phyloP scores from a whole-genome alignment of 2,329 filamentous ascomycete genomes.

The Rhexocercosporidium sp. region DNA sequence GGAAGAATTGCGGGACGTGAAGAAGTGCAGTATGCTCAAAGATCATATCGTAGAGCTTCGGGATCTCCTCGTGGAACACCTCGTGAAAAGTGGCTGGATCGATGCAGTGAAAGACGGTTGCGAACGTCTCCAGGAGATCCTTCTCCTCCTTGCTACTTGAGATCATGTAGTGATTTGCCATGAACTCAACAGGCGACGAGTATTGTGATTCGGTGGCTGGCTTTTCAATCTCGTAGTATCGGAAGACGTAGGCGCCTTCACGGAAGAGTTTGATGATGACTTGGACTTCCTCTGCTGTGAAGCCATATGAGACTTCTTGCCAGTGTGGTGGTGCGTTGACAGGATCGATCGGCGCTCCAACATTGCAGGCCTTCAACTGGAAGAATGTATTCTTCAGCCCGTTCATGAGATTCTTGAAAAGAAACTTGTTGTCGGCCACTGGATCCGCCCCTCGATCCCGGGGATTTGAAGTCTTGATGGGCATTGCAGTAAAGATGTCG shows the following conservation, averaged over 20 bases:
- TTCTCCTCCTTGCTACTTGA: constrained; percentile 96
- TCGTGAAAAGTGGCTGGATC: constrained; percentile 98
- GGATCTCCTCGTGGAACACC: constrained; percentile 97
- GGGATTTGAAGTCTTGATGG: constrained; percentile 93
- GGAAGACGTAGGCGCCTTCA: constrained; percentile 93
- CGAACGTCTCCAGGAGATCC: constrained; percentile 94
- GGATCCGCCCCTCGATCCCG: constrained; percentile 88
- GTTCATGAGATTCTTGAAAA: constrained; percentile 96
- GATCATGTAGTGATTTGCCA: constrained; percentile 93
- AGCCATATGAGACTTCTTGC: constrained; percentile 94
- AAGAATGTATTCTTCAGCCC: constrained; percentile 97
- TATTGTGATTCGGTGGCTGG: constrained; percentile 73
- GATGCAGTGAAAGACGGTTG: constrained; percentile 97
- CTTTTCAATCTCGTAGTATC: constrained; percentile 94
- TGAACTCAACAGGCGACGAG: constrained; percentile 85
- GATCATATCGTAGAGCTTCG: constrained; percentile 95
- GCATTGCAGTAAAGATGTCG: constrained; percentile 94
- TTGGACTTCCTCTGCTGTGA: constrained; percentile 94
- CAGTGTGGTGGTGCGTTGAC: constrained; percentile 85
- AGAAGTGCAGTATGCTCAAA: constrained; percentile 94
- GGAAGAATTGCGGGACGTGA: constrained; percentile 96
- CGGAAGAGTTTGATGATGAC: constrained; percentile 97
- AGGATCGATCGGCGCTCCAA: constrained; percentile 71
- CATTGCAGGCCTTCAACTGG: constrained; percentile 89
- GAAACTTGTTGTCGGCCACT: constrained; percentile 94